A percentile compares a stretch with the other conserved stretches of the same genome.
phyloP scores from a whole-genome alignment of 1,284 basidiomycete genomes.

The Chalciporus sp. region DNA sequence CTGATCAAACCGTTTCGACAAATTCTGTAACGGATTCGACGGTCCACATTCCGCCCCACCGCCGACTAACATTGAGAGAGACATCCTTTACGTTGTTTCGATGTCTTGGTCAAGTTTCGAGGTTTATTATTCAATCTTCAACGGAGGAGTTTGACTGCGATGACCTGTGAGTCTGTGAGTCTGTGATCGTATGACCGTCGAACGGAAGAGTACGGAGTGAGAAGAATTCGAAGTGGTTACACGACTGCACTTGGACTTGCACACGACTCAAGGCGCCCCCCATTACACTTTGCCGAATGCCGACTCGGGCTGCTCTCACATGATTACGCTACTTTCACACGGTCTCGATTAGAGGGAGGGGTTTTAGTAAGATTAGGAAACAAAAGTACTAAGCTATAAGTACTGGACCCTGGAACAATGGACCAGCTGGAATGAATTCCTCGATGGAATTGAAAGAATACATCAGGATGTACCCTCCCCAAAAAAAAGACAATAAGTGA shows the following conservation, averaged over 20 bases:
- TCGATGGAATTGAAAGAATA: conserved; percentile 21
- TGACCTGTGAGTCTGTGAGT: too few species aligned
- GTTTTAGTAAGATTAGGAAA: conserved; percentile 25
- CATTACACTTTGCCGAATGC: neutral
- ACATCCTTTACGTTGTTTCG: conserved; percentile 56
- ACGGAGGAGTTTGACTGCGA: too few species aligned
- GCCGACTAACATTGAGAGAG: conserved; percentile 72
- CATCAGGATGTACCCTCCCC: neutral
- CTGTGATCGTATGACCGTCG: neutral
- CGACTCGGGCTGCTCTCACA: conserved; percentile 15
- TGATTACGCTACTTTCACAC: conserved; percentile 17
- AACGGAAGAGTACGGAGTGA: neutral
- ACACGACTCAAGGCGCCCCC: neutral
- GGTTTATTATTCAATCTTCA: too few species aligned
- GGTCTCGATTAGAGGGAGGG: neutral
- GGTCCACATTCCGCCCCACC: conserved; percentile 81
- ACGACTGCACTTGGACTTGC: neutral
- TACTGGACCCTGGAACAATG: conserved; percentile 22
- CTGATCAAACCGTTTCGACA: conserved; percentile 75
- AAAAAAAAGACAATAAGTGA: neutral
- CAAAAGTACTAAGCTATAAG: conserved; percentile 30
- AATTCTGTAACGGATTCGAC: conserved; percentile 75
- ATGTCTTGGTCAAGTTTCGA: too few species aligned
- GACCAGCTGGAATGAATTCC: conserved; percentile 5
- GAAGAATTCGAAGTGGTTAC: neutral